Evolutionary conservation across 1,284 basidiomycete species (phyloP).

Genomic region (Baeospora myosura): DNA sequence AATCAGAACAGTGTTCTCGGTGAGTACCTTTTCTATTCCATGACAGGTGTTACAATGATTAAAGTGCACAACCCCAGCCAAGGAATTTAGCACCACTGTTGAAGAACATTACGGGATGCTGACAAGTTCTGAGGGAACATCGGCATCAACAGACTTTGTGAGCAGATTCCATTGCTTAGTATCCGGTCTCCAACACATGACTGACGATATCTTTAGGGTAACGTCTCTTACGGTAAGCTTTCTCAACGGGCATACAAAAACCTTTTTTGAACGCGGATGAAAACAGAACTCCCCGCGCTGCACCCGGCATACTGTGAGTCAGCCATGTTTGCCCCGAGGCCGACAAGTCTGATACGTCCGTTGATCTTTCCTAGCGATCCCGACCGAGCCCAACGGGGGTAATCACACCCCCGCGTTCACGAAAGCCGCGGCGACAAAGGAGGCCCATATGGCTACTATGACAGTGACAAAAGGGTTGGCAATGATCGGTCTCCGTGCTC

Average conservation of each 20-base stretch:
- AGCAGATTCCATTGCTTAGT: slow-evolving; percentile 21
- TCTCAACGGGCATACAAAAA: slow-evolving; percentile 5
- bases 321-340: slow-evolving; percentile 8
- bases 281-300: slow-evolving; percentile 51
- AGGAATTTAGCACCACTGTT: slow-evolving; percentile 37
- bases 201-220: slow-evolving; percentile 39
- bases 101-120: slow-evolving; percentile 31
- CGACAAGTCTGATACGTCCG: slow-evolving; percentile 4
- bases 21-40: slow-evolving; percentile 20
- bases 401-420: slow-evolving; percentile 67
- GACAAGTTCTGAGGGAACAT: slow-evolving; percentile 21
- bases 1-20: slow-evolving; percentile 56
- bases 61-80: slow-evolving; percentile 26
- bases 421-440: slow-evolving; percentile 45
- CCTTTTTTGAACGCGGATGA: slow-evolving; percentile 2
- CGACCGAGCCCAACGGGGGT: slow-evolving; percentile 50
- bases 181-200: slow-evolving; percentile 5
- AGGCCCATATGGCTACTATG: slow-evolving; percentile 58
- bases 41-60: too few species aligned
- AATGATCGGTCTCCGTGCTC: slow-evolving; percentile 47
- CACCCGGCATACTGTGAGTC: slow-evolving; percentile 55
- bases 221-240: slow-evolving; percentile 54
- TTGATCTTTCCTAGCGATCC: slow-evolving; percentile 43
- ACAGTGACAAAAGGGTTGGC: slow-evolving; percentile 55
- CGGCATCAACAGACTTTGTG: slow-evolving; percentile 64